Conservation (phyloP, 371 early-diverging fungal species). For the Circinella minor region DNA sequence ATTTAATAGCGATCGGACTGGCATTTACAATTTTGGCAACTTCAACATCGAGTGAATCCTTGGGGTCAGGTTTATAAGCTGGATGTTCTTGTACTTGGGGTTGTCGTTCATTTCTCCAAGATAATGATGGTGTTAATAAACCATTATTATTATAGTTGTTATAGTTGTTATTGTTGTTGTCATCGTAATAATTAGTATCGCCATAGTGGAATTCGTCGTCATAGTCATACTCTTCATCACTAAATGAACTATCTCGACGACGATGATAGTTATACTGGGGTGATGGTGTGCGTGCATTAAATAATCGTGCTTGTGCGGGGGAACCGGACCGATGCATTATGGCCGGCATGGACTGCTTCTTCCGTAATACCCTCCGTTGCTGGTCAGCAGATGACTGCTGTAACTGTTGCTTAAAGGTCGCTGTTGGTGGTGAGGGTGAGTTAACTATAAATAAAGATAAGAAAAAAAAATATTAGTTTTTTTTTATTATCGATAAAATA, state of each 20-base stretch:
- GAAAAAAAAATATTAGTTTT: conserved; percentile 4
- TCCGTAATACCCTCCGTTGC: conserved; percentile 19
- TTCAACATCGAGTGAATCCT: conserved; percentile 60
- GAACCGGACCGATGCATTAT: conserved; percentile 21
- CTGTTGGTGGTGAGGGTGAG: conserved; percentile 11
- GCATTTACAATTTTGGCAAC: conserved; percentile 58
- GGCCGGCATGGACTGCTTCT: conserved; percentile 33
- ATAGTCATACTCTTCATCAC: conserved; percentile 11
- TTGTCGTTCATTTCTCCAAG: conserved; percentile 6
- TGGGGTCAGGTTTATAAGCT: conserved; percentile 51
- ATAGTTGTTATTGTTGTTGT: conserved; percentile 8
- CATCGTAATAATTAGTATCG: conserved; percentile 13
- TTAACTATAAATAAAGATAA: conserved; percentile 17
- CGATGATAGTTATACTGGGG: conserved; percentile 12
- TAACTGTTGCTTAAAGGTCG: conserved; percentile 6
- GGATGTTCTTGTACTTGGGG: conserved; percentile 9
- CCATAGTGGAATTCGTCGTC: conserved; percentile 6
- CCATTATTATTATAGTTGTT: conserved; percentile 12
- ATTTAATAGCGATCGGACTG: conserved; percentile 54
- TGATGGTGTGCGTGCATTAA: conserved; percentile 21
- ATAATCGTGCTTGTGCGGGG: conserved; percentile 11
- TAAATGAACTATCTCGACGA: conserved; percentile 4
- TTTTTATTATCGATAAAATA: too few relatives aligned
- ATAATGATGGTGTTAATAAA: not conserved
- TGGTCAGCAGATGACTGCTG: conserved; percentile 14